These are phyloP conservation scores for Calonectria pseudoturangicola DNA, from an alignment of 2,329 filamentous ascomycete species.

Conservation along the genomic window DNA sequence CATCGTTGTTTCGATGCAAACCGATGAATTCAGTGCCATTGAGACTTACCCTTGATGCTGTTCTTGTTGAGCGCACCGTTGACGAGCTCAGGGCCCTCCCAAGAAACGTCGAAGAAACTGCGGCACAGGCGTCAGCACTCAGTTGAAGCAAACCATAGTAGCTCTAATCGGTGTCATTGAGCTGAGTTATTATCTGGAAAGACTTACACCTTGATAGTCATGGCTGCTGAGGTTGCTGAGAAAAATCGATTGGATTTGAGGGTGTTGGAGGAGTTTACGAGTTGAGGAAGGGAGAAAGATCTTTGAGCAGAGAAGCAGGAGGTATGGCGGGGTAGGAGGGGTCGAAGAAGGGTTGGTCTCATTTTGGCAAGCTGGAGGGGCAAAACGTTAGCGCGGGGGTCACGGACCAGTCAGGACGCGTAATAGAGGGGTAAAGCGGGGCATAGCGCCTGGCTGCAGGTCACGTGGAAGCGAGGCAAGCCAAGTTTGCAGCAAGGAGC, in stretches of 20 bases:
- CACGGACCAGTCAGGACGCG: slow-evolving; percentile 53
- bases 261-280: slow-evolving; percentile 64
- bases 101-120: slow-evolving; percentile 83
- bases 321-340: slow-evolving; percentile 68
- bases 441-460: slow-evolving; percentile 40
- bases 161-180: neutral
- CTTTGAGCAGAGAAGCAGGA: slow-evolving; percentile 62
- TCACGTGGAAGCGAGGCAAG: slow-evolving; percentile 56
- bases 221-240: slow-evolving; percentile 81
- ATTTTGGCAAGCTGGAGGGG: slow-evolving; percentile 66
- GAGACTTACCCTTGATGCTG: slow-evolving; percentile 74
- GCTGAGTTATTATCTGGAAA: slow-evolving; percentile 26
- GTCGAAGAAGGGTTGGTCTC: slow-evolving; percentile 66
- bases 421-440: slow-evolving; percentile 36
- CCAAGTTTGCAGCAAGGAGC: slow-evolving; percentile 22
- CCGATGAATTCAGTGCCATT: slow-evolving; percentile 33
- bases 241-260: slow-evolving; percentile 66
- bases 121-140: slow-evolving; percentile 48
- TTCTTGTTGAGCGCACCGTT: slow-evolving; percentile 60
- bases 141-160: neutral
- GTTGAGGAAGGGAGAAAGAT: slow-evolving; percentile 65
- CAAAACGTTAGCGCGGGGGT: slow-evolving; percentile 61
- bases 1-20: slow-evolving; percentile 2
- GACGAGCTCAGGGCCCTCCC: slow-evolving; percentile 80
- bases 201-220: slow-evolving; percentile 81